Conservation (phyloP, 2,329 filamentous ascomycete genomes). For the Ceratocystis variospora region DNA sequence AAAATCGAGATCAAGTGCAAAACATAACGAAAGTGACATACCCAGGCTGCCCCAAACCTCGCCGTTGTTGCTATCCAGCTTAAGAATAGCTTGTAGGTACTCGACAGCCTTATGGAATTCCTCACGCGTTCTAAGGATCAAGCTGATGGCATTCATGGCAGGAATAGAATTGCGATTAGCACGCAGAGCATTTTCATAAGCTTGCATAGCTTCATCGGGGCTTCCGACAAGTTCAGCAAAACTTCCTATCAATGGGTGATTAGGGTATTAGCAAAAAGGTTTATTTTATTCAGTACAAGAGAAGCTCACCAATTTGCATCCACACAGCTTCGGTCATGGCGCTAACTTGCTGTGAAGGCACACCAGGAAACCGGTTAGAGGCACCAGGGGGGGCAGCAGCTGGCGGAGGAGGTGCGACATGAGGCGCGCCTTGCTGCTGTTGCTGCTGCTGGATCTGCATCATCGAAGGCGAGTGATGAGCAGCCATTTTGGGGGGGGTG, state of each 20-base stretch:
- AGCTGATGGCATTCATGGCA: conserved; percentile 88
- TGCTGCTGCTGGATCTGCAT: conserved; percentile 47
- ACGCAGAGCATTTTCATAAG: conserved; percentile 78
- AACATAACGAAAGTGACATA: conserved; percentile 31
- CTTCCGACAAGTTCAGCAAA: conserved; percentile 80
- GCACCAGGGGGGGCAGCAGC: conserved; percentile 38
- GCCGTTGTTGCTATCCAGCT: conserved; percentile 76
- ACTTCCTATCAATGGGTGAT: conserved; percentile 43
- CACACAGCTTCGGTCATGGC: conserved; percentile 77
- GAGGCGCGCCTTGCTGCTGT: conserved; percentile 45
- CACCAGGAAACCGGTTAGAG: conserved; percentile 34
- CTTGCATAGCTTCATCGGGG: conserved; percentile 73
- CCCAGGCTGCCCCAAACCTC: conserved; percentile 94
- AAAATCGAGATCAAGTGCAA: conserved; percentile 31
- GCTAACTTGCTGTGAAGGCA: conserved; percentile 58
- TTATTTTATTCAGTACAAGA: conserved; percentile 18
- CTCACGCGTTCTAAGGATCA: conserved; percentile 80
- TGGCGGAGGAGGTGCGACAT: conserved; percentile 42
- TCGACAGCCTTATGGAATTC: conserved; percentile 90
- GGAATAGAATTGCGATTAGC: conserved; percentile 80
- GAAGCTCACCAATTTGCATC: conserved; percentile 71
- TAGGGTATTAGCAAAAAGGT: not conserved
- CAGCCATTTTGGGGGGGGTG: conserved; percentile 42
- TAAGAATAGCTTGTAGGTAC: conserved; percentile 79
- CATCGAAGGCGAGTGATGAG: conserved; percentile 70